Base-by-base conservation (phyloP, 225 moss, liverwort and hornwort genomes). In the Asterella californica region DNA sequence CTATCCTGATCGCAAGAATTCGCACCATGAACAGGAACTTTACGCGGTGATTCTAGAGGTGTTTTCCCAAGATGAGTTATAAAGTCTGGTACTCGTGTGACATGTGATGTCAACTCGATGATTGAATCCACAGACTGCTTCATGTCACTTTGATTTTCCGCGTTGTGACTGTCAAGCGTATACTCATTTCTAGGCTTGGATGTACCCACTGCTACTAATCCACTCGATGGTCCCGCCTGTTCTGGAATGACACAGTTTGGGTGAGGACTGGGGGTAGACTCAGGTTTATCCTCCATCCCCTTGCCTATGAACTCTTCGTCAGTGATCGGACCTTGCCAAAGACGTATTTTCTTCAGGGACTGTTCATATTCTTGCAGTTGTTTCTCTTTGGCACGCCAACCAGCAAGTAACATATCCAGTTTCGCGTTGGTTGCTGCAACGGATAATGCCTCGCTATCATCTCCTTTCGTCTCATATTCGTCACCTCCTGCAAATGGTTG, bases 361-460 rank as follows among this genome's bases (percentile, higher is more conserved):
- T 59, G 66, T 30, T 87, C 84, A 42, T 79, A 87, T 6, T 64
- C 63, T 70, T 87, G 73, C 15, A 84, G 82, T 36, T 84, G 82
- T 78, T 57, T 75, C 74, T 87, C 84, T 52, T 81, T 87, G 49
- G 49, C 46, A 46, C 82, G 87, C 84, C 87, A 87, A 24, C 82
- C 76, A 21, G 84, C 79, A 2, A 87, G 67, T 18, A 87, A 75
- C 82, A 70, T 80, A 59, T 82, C 74, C 27, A 87, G 74, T n/a
- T 70, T 75, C 64, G 27, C 72, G 36, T 65, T 81, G 9, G 49
- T 80, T 17, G 73, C 81, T 62, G 10, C 36, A 38, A 10, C 46
- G 2, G 54, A 54, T 21, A 75, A 75, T 5, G 53, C 55, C 21
- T 75, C 75, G 32, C 55, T 5, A 70, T 38, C 38, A 15, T 21